Percentiles rank a stretch among this genome's conserved stretches.
phyloP scores from a whole-genome alignment of 2,329 filamentous ascomycete genomes.

The Colletotrichum cordylinicola region DNA sequence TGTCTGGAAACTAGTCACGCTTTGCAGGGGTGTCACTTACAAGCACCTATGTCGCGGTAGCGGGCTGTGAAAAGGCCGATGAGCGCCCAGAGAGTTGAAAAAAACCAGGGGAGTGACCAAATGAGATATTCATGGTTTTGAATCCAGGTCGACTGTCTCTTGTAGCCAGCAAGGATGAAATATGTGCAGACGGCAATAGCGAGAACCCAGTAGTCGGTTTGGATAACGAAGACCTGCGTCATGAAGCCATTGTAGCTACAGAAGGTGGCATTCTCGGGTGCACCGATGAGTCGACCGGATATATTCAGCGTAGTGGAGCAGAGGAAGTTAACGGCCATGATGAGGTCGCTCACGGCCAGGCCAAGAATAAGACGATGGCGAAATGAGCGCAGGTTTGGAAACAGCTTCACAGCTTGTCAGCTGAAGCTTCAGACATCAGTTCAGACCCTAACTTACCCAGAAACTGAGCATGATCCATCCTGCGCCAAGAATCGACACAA shows the following conservation, averaged over 20 bases:
- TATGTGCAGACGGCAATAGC: constrained; percentile 46
- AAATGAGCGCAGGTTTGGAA: constrained; percentile 40
- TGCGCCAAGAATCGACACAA: constrained; percentile 39
- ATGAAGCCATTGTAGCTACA: constrained; percentile 48
- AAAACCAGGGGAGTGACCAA: constrained; percentile 40
- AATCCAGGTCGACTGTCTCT: constrained; percentile 38
- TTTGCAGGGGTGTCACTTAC: background rate
- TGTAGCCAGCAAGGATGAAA: constrained; percentile 43
- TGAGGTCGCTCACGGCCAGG: constrained; percentile 43
- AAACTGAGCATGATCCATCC: constrained; percentile 44
- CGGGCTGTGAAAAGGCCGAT: constrained; percentile 33
- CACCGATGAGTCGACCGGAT: constrained; percentile 32
- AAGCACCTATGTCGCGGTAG: constrained; percentile 39
- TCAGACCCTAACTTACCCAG: constrained; percentile 24
- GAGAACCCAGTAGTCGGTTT: constrained; percentile 50
- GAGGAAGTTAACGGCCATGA: constrained; percentile 46
- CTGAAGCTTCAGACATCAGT: background rate
- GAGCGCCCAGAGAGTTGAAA: constrained; percentile 40
- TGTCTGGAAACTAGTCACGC: background rate
- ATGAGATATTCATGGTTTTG: constrained; percentile 37
- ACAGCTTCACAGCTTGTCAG: constrained; percentile 31
- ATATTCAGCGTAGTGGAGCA: constrained; percentile 40
- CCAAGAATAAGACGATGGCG: constrained; percentile 45
- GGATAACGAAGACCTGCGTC: constrained; percentile 47
- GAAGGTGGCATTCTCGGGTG: constrained; percentile 31